Conservation (phyloP, 345 rosid species). For the Populus nigra region DNA sequence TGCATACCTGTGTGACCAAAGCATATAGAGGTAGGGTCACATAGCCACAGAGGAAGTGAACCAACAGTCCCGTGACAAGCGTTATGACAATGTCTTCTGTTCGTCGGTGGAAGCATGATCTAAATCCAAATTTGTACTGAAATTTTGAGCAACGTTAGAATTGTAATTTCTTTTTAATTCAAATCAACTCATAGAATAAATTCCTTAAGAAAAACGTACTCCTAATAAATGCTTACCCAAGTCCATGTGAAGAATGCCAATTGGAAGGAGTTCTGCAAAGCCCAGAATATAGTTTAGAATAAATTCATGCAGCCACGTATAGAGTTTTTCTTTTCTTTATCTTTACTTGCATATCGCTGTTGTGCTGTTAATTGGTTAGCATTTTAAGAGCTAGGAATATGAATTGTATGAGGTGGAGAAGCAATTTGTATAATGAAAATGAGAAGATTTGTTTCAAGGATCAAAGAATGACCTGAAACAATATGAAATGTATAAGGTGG, state of each 20-base stretch:
- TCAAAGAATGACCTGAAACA: conserved; percentile 45
- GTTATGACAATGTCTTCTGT: conserved; percentile 44
- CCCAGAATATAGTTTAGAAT: not conserved
- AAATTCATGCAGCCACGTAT: not conserved
- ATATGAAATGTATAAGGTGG: conserved; percentile 52
- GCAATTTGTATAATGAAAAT: not conserved
- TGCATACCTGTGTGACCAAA: conserved; percentile 51
- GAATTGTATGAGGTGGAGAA: too few species aligned
- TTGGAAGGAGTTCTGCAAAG: conserved; percentile 78
- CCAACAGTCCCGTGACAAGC: conserved; percentile 43
- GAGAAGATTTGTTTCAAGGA: not conserved
- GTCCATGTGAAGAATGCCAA: conserved; percentile 90
- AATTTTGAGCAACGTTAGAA: conserved; percentile 11
- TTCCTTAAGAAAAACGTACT: not conserved
- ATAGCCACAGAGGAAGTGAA: conserved; percentile 55
- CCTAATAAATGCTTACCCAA: conserved; percentile 38
- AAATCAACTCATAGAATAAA: not conserved
- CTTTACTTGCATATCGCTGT: not conserved
- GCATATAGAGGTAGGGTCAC: conserved; percentile 67
- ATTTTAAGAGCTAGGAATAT: too few species aligned
- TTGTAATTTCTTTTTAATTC: not conserved
- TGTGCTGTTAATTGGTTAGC: not conserved
- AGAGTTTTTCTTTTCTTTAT: not conserved
- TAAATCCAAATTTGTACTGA: conserved; percentile 54
- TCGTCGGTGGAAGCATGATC: conserved; percentile 53